Base-by-base conservation (phyloP, 164 flowering plant species). In the Santalum album region DNA sequence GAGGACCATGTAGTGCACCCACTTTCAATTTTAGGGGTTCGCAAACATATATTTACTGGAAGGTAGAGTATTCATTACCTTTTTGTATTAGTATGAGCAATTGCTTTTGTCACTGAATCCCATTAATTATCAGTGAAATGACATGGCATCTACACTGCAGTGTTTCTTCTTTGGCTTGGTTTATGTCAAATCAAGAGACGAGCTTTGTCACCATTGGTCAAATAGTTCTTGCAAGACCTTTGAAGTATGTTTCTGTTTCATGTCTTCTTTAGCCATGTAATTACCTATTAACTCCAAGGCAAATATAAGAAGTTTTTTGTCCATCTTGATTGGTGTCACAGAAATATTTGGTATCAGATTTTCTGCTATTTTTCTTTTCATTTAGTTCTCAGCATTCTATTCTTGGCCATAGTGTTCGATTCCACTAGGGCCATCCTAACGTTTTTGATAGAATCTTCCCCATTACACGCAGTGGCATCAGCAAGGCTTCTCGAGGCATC, bases 371-470 rank as follows among this genome's bases (percentile, higher is more conserved):
- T 17, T 42, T 4, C 1, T 6, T 42, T 17, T 9, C 9, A 19
- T 27, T 55, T 43, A 7, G 9, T 18, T 7, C 24, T 49, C 19
- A 50, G 50, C 12, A 22, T 55, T 53, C 1, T 44, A 6, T 56
- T 65, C 56, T 42, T 59, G 69, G 57, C 56, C 66, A 18, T 60
- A 94, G 99, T 90, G 86, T 90, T 48, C 82, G 97, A 1, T 94
- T 90, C 77, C 99, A 94, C 54, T 94, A 94, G 69, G 99, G 99
- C 47, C 99, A 94, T 80, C 99, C 99, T 26, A 97, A 94, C 67
- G 96, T 94, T 12, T 94, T 94, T 62, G 97, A 94, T 61, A 75
- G 99, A 68, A 72, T 94, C 40, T 94, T 94, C 65, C 99, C 90
- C 78, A 78, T 94, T 38, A 94, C 99, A 34, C 84, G 96, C 55